phyloP scores from a whole-genome alignment of 148 eudicot species.

The Spergularia bocconei region DNA sequence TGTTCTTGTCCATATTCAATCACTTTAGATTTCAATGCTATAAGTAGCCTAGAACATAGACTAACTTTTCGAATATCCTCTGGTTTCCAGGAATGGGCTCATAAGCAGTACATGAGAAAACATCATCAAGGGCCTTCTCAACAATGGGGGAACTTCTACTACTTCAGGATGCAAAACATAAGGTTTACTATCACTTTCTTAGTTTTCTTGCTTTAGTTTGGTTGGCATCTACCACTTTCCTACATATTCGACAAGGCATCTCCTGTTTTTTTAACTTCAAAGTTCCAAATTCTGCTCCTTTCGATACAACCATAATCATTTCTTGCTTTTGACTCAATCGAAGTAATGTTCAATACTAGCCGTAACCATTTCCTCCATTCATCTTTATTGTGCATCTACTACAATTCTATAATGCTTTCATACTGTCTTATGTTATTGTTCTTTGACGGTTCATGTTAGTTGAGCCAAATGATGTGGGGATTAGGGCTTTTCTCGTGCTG shows the following conservation, averaged over 20 bases:
- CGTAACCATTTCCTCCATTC: no score
- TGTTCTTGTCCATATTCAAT: background rate
- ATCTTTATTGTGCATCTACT: no score
- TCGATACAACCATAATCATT: background rate
- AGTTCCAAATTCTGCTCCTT: background rate
- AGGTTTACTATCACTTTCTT: slow-evolving; percentile 36
- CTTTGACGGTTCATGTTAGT: no score
- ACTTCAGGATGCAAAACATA: slow-evolving; percentile 95
- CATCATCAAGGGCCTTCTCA: slow-evolving; percentile 98
- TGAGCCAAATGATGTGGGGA: no score
- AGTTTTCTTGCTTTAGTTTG: background rate
- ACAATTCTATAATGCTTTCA: no score
- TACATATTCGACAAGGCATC: no score
- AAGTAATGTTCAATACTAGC: no score
- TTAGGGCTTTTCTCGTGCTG: no score
- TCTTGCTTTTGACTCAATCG: background rate
- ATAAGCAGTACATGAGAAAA: slow-evolving; percentile 83
- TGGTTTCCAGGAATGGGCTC: slow-evolving; percentile 85
- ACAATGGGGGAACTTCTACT: slow-evolving; percentile 98
- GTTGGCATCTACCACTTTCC: background rate
- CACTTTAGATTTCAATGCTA: background rate
- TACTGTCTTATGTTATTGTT: no score
- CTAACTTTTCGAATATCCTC: background rate
- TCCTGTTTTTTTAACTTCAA: background rate
- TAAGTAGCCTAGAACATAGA: no score